Evolutionary conservation across 2,329 filamentous ascomycete species (phyloP), one percentile per base, ranked within the genome.

Genomic region (Monosporascus ibericus): DNA sequence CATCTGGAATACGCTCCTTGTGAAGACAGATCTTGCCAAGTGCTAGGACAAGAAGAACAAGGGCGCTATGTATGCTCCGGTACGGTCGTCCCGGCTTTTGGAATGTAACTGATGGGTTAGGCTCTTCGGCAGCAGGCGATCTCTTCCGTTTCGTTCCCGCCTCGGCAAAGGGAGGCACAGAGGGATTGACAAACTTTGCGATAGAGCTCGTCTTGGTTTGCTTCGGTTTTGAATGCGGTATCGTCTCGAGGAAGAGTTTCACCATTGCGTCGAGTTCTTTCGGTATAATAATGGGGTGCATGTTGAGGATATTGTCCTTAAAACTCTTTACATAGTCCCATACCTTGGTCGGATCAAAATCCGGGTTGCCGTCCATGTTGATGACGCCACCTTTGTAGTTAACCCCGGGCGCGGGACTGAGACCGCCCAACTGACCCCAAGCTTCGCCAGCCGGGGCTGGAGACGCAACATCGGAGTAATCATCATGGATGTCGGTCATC

Each of bases 41-140:
- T 0, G 92, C 92, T 50, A 97, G 76, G 1, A 96, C 83, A 4
- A 92, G 76, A 2, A 96, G 77, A 1, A 96, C 82, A 39, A 97
- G 78, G 0, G 91, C 91, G 59, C 89, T 95, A 50, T 85, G 80
- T 17, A 94, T 84, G 7, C 87, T 90, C 49, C 86, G 77, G 58
- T 79, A 80, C 3, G 82, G 82, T 52, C 74, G 74, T 3, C 75
- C 74, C 6, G 72, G 69, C 59, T 76, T 79, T 44, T 62, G 66
- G 55, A 66, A 74, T 53, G 51, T 58, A 48, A 49, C 62, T 46
- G 56, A 52, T 6, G 60, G 56, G 36, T 54, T 61, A 55, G 59
- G 62, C 52, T 69, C 65, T 15, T 67, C 64, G 14, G 58, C 60
- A 14, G 54, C 62, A 24, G 79, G 75, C 20, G 78, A 79, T 53